Conservation (phyloP, 371 early-diverging fungal genomes). For the Mortierella sp. region DNA sequence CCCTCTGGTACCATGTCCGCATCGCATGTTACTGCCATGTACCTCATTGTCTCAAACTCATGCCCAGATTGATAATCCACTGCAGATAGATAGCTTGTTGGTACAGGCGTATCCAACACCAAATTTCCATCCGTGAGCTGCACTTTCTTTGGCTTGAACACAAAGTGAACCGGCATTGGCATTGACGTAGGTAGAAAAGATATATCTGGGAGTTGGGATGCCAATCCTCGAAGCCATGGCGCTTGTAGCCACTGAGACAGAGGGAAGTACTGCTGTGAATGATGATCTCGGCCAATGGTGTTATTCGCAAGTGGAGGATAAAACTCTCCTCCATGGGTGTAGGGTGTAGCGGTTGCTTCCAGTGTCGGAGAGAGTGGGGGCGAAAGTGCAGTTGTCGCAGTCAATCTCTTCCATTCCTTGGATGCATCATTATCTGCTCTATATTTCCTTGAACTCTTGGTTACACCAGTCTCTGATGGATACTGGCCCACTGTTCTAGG, state of each 20-base stretch:
- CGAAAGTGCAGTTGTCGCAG: constrained; percentile 13
- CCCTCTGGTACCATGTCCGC: constrained; percentile 81
- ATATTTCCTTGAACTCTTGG: constrained; percentile 4
- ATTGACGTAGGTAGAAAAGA: constrained; percentile 44
- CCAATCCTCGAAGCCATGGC: constrained; percentile 43
- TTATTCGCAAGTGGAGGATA: constrained; percentile 34
- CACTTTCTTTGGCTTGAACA: constrained; percentile 65
- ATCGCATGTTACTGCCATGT: constrained; percentile 82
- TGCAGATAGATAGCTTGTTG: constrained; percentile 67
- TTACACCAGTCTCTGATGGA: constrained; percentile 12
- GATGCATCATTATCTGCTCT: constrained; percentile 7
- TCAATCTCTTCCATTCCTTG: not conserved
- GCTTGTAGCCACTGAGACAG: constrained; percentile 57
- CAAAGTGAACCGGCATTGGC: constrained; percentile 53
- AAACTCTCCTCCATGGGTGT: constrained; percentile 30
- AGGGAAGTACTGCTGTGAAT: constrained; percentile 39
- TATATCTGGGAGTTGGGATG: constrained; percentile 34
- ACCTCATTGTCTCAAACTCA: constrained; percentile 82
- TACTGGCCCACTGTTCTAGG: constrained; percentile 29
- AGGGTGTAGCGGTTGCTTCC: constrained; percentile 42
- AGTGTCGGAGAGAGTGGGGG: constrained; percentile 47
- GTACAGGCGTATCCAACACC: constrained; percentile 81
- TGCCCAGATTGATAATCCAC: constrained; percentile 66
- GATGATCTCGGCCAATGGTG: constrained; percentile 16
- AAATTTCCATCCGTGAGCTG: constrained; percentile 77